Base-by-base conservation (phyloP, 768 basidiomycete genomes). In the Xerocomus spinulosus region DNA sequence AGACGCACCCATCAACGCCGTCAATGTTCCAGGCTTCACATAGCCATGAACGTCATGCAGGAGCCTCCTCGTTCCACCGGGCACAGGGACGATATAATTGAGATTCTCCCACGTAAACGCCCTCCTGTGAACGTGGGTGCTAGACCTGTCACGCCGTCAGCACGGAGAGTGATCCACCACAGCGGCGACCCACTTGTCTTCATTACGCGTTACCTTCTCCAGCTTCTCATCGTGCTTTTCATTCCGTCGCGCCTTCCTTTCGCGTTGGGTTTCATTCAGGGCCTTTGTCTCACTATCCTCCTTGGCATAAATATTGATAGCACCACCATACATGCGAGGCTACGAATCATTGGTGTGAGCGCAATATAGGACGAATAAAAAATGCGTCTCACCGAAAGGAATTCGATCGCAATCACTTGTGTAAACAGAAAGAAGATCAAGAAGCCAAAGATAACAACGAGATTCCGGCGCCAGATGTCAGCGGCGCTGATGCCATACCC, bases 1-100 rank as follows among this genome's bases (percentile, higher is more conserved):
- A 49, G 82, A 84, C 13, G 85, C 85, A 51, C 91, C 91, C 89
- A 94, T 91, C 9, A 94, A 74, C 1, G 90, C 92, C 0, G 91
- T 92, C 51, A 92, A 65, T n/a, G 83, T 89, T 3, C 90, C 92
- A 9, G 92, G 92, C 56, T 84, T 85, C 35, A 90, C 86, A 59
- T 82, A 92, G 0, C 90, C 90, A 52, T 74, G 77, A 15, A 92
- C 80, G 53, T 89, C 81, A 56, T 90, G 80, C 30, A 92, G 75
- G 9, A 92, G 71, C 35, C 79, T 75, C 8, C 69, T 73, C 13
- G 71, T 73, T 8, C 85, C 85, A 21, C 75, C 76, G 1, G 80
- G 72, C 0, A 83, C 77, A 1, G 85, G 87, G 0, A 92, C 84
- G 56, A 78, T 74, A 57, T 93, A 94, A 63, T 85, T 85, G 44